Evolutionary conservation across 2,329 filamentous ascomycete genomes (phyloP).

Genomic region (Colletotrichum eremochloae): DNA sequence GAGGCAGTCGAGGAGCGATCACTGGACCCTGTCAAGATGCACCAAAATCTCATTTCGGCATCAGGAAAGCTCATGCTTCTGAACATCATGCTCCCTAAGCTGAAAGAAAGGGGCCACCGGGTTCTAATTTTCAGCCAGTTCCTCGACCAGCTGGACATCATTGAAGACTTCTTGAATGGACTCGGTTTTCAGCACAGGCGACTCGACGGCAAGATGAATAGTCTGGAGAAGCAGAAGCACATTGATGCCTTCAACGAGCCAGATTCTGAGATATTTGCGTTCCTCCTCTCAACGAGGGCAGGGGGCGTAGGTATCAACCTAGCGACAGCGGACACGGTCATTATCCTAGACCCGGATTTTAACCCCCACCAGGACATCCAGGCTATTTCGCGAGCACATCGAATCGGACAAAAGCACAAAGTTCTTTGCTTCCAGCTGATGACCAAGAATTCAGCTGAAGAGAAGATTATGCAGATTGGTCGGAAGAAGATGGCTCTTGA

Average conservation of each 20-base stretch:
- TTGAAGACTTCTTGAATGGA: conserved; percentile 90
- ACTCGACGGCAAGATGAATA: conserved; percentile 86
- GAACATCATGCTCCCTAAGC: conserved; percentile 86
- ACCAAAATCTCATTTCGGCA: conserved; percentile 89
- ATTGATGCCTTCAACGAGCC: conserved; percentile 95
- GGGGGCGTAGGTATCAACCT: conserved; percentile 98
- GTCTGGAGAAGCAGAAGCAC: conserved; percentile 90
- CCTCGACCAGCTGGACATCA: conserved; percentile 85
- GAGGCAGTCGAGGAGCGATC: conserved; percentile 87
- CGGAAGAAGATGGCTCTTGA: conserved; percentile 97
- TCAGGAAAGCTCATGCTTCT: conserved; percentile 90
- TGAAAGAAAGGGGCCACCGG: conserved; percentile 86
- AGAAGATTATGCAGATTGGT: conserved; percentile 96
- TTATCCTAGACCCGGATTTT: conserved; percentile 96
- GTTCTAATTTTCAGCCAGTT: conserved; percentile 98
- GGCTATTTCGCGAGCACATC: conserved; percentile 91
- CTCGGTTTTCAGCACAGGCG: conserved; percentile 81
- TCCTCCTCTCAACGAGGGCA: conserved; percentile 92
- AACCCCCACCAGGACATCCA: conserved; percentile 99
- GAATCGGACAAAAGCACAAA: conserved; percentile 96
- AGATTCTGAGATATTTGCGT: conserved; percentile 86
- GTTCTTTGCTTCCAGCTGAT: conserved; percentile 96
- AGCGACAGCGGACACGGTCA: conserved; percentile 96
- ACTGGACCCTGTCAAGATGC: conserved; percentile 70
- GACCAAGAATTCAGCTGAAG: conserved; percentile 89